Percentiles rank a stretch among this genome's conserved stretches.
These are phyloP conservation scores for Ophioceras dolichostomum DNA, from an alignment of 2,329 filamentous ascomycete genomes.

Conservation along the genomic window DNA sequence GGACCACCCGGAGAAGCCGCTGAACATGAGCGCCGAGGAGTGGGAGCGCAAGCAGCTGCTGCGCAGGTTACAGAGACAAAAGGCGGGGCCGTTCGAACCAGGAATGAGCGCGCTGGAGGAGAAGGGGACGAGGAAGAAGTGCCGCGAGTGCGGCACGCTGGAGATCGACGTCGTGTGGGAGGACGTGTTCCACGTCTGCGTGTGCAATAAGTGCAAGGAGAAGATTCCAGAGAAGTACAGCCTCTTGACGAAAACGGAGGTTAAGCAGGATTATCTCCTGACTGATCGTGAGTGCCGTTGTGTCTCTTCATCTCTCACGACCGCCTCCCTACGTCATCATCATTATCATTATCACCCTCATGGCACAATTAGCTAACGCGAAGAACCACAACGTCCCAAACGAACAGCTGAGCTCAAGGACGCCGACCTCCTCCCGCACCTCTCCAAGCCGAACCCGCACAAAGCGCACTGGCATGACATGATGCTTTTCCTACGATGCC, in stretches of 20 bases:
- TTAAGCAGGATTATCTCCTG: slow-evolving; percentile 84
- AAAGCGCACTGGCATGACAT: slow-evolving; percentile 97
- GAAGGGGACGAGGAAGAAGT: slow-evolving; percentile 55
- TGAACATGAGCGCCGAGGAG: slow-evolving; percentile 79
- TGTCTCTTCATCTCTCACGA: background rate
- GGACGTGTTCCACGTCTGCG: slow-evolving; percentile 61
- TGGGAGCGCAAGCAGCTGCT: slow-evolving; percentile 81
- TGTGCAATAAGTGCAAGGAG: slow-evolving; percentile 83
- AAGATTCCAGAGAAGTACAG: slow-evolving; percentile 86
- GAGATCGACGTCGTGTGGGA: slow-evolving; percentile 97
- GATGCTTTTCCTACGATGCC: slow-evolving; percentile 90
- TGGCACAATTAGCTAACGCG: no score
- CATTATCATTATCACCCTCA: background rate
- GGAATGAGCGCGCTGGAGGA: slow-evolving; percentile 65
- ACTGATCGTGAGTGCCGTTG: slow-evolving; percentile 82
- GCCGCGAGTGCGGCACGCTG: slow-evolving; percentile 66
- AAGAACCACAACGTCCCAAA: no score
- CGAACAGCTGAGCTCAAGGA: slow-evolving; percentile 77
- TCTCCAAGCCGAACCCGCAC: slow-evolving; percentile 86
- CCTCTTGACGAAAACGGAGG: slow-evolving; percentile 92
- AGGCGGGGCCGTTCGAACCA: slow-evolving; percentile 77
- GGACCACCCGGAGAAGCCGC: slow-evolving; percentile 54
- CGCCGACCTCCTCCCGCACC: slow-evolving; percentile 70
- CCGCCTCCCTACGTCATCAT: background rate
- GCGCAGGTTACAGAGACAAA: slow-evolving; percentile 57